Percentiles rank a stretch among this genome's conserved stretches.
Evolutionary conservation across 2,329 filamentous ascomycete species (phyloP).

Genomic region (Talaromyces verruculosus): DNA sequence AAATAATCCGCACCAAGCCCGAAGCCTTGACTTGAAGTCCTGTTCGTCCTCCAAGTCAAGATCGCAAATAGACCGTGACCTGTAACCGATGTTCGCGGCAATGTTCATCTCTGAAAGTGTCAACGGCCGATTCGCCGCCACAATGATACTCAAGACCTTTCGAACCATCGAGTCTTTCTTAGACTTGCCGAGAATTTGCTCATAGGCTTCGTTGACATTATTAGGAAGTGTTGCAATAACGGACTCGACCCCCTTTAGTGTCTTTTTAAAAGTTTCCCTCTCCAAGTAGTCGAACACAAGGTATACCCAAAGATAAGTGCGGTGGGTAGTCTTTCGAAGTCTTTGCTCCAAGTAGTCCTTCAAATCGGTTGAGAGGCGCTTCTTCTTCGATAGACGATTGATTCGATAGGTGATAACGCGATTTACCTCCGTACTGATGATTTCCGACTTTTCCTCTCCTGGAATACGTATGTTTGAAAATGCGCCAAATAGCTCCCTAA

Average conservation of each 20-base stretch:
- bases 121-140: slow-evolving; percentile 20
- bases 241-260: not conserved
- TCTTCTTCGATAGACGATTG: not conserved
- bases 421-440: slow-evolving; percentile 40
- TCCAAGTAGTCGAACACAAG: not conserved
- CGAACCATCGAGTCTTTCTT: slow-evolving; percentile 15
- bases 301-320: not conserved
- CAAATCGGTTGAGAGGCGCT: not conserved
- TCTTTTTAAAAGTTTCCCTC: not conserved
- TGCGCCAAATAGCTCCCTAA: slow-evolving; percentile 23
- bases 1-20: slow-evolving; percentile 24
- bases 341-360: not conserved
- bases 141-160: slow-evolving; percentile 23
- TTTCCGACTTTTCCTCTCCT: slow-evolving; percentile 40
- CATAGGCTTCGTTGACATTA: slow-evolving; percentile 35
- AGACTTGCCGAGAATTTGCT: slow-evolving; percentile 25
- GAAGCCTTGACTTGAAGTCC: not conserved
- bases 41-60: slow-evolving; percentile 7
- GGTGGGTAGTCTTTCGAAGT: not conserved
- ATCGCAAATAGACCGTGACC: slow-evolving; percentile 10
- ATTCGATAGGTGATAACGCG: slow-evolving; percentile 30
- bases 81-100: slow-evolving; percentile 21
- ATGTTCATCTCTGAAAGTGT: slow-evolving; percentile 21
- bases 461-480: slow-evolving; percentile 34
- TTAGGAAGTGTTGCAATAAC: slow-evolving; percentile 26